phyloP scores from a whole-genome alignment of 179 eudicot species.

The Nepenthes alata region DNA sequence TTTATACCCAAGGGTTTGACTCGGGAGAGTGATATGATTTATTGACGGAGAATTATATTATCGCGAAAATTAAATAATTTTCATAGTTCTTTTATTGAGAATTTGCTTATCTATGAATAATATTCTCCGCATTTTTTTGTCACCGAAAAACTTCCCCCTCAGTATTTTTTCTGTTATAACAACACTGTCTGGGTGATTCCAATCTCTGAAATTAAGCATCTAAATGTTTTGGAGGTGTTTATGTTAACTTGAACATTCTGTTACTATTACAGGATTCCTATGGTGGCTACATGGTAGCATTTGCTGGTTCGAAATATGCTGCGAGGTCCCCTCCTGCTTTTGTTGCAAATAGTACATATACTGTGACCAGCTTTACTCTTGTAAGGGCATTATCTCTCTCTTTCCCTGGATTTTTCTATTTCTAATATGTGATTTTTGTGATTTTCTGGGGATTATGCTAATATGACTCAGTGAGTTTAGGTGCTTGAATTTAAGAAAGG shows the following conservation, averaged over 20 bases:
- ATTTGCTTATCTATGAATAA: too few species aligned
- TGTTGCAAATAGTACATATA: slow-evolving; percentile 53
- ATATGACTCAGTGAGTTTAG: slow-evolving; percentile 21
- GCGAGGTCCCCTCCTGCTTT: slow-evolving; percentile 85
- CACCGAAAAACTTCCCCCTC: too few species aligned
- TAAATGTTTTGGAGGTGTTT: neutral
- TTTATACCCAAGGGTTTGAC: too few species aligned
- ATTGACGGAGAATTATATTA: too few species aligned
- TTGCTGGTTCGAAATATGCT: slow-evolving; percentile 92
- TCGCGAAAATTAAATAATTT: too few species aligned
- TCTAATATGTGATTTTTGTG: neutral
- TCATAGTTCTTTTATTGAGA: too few species aligned
- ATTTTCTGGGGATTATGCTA: neutral
- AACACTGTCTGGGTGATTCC: too few species aligned
- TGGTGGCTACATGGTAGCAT: slow-evolving; percentile 92
- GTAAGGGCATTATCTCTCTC: slow-evolving; percentile 30
- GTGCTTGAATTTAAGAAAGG: slow-evolving; percentile 77
- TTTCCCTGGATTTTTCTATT: neutral
- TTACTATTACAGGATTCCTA: slow-evolving; percentile 33
- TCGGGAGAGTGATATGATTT: too few species aligned
- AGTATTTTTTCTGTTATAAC: too few species aligned
- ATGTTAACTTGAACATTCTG: neutral
- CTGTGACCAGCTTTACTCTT: slow-evolving; percentile 84
- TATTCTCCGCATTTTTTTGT: too few species aligned
- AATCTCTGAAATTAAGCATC: too few species aligned